Evolutionary conservation across 257 asterid genomes (phyloP).

Genomic region (Solanum piurae): DNA sequence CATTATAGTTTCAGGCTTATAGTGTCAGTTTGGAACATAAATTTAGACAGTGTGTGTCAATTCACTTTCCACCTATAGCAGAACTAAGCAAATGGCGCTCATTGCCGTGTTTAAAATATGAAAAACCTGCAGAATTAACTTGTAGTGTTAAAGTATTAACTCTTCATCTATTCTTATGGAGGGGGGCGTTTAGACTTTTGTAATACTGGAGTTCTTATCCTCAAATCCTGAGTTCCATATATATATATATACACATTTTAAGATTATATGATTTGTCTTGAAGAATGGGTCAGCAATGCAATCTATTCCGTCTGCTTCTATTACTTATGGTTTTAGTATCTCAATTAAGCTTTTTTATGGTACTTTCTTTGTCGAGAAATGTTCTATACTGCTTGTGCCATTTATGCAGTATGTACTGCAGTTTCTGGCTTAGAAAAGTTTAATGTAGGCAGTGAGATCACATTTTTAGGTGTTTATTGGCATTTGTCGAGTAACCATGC

Average conservation of each 20-base stretch:
- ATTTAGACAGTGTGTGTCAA: neutral
- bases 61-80: neutral
- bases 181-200: neutral
- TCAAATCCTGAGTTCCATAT: neutral
- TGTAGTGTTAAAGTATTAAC: neutral
- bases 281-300: neutral
- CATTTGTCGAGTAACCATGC: neutral
- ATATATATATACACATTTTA: neutral
- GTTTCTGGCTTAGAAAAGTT: neutral
- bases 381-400: neutral
- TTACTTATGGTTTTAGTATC: neutral
- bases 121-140: neutral
- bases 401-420: neutral
- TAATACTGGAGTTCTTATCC: neutral
- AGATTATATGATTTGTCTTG: neutral
- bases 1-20: neutral
- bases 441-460: neutral
- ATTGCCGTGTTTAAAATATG: neutral
- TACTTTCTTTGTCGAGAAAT: neutral
- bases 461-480: neutral
- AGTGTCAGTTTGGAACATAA: neutral
- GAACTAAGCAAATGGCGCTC: neutral
- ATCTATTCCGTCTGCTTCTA: neutral
- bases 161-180: neutral
- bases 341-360: neutral